Percentiles rank a stretch among this genome's conserved stretches.
Conservation (phyloP, 805 yeast genomes). For the Maudiozyma serrabonitensis region DNA sequence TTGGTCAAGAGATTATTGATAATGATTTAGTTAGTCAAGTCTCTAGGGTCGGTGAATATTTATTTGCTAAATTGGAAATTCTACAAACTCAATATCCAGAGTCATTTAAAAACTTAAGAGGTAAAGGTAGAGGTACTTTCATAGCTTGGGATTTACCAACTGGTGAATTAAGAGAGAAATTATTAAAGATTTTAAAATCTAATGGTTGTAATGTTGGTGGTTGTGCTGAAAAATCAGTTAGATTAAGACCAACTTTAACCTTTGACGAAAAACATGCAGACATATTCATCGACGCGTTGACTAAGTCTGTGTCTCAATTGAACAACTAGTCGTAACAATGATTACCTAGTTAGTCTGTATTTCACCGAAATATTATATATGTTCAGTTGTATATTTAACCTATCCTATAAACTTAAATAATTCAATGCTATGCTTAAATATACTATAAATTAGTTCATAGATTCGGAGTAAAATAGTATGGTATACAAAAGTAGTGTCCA, state of each 20-base stretch:
- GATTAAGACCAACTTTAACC: constrained; percentile 58
- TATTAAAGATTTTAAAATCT: constrained; percentile 37
- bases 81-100: constrained; percentile 34
- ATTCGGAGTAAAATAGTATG: too few species aligned
- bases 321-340: background rate
- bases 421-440: too few species aligned
- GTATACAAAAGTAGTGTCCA: too few species aligned
- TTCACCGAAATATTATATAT: constrained; percentile 25
- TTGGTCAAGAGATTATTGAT: constrained; percentile 44
- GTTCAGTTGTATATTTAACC: background rate
- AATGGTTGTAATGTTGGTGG: constrained; percentile 62
- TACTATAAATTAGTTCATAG: too few species aligned
- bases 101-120: constrained; percentile 43
- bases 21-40: constrained; percentile 41
- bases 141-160: constrained; percentile 53
- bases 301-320: constrained; percentile 23
- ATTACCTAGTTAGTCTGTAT: background rate
- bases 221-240: constrained; percentile 47
- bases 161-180: constrained; percentile 36
- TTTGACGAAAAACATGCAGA: constrained; percentile 56
- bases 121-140: constrained; percentile 53
- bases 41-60: constrained; percentile 44
- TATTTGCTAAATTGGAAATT: constrained; percentile 35
- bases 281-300: constrained; percentile 37
- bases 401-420: too few species aligned